phyloP scores from a whole-genome alignment of 495 filamentous ascomycete species.

The Cairneyella variabilis region DNA sequence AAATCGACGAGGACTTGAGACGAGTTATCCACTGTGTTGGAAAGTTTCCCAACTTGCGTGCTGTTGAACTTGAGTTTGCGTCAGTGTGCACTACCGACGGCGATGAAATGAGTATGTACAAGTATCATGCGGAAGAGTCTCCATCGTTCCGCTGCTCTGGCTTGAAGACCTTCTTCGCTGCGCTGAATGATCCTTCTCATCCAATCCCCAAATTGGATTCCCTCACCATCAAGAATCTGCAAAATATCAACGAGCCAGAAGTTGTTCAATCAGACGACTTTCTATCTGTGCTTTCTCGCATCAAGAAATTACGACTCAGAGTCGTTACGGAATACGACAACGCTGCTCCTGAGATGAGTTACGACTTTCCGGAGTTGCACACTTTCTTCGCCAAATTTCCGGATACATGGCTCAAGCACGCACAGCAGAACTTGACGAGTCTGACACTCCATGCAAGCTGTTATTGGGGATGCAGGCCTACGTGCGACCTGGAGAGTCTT shows the following conservation, averaged over 20 bases:
- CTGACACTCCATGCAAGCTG: not conserved
- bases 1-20: not conserved
- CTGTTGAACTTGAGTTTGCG: not conserved
- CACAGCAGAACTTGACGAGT: not conserved
- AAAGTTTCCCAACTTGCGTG: not conserved
- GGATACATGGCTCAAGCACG: not conserved
- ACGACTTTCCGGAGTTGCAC: not conserved
- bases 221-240: conserved; percentile 5
- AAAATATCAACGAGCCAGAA: not conserved
- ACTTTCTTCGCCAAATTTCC: not conserved
- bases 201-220: not conserved
- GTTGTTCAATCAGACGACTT: not conserved
- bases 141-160: not conserved
- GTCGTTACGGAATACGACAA: conserved; percentile 2
- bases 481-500: not conserved
- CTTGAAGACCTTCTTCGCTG: not conserved
- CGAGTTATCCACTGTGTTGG: not conserved
- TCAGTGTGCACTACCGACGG: not conserved
- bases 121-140: not conserved
- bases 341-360: not conserved
- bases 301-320: not conserved
- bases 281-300: not conserved
- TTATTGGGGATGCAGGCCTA: not conserved
- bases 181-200: not conserved
- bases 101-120: not conserved